Conservation (phyloP, 768 basidiomycete genomes). For the Pleurotus djamor region DNA sequence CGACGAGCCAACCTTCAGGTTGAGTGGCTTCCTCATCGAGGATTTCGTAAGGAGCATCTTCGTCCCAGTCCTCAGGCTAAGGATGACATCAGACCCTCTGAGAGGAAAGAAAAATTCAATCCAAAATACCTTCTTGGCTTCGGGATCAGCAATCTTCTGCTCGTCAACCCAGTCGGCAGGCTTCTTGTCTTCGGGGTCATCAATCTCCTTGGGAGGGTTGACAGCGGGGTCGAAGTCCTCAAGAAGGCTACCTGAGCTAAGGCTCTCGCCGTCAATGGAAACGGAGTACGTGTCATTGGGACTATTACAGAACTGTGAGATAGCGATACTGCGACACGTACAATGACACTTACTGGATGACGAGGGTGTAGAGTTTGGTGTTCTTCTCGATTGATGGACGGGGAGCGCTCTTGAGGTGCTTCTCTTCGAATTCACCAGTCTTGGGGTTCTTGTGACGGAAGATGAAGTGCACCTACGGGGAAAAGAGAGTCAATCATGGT, state of each 20-base stretch:
- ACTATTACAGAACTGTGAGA: conserved; percentile 32
- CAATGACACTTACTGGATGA: conserved; percentile 69
- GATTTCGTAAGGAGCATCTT: conserved; percentile 93
- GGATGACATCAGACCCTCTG: not conserved
- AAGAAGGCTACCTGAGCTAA: conserved; percentile 79
- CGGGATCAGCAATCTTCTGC: conserved; percentile 81
- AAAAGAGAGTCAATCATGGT: not conserved
- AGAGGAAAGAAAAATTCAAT: conserved; percentile 12
- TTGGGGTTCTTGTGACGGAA: conserved; percentile 97
- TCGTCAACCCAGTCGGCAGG: conserved; percentile 92
- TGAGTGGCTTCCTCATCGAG: conserved; percentile 82
- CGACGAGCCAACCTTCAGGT: conserved; percentile 95
- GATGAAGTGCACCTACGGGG: conserved; percentile 88
- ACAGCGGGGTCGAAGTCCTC: conserved; percentile 93
- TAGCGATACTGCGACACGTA: not conserved
- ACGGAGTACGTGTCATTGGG: conserved; percentile 96
- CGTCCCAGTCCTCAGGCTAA: conserved; percentile 96
- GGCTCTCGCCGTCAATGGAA: conserved; percentile 82
- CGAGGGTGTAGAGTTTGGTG: conserved; percentile 92
- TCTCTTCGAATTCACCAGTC: conserved; percentile 94
- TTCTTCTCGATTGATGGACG: conserved; percentile 85
- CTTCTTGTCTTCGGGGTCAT: conserved; percentile 90
- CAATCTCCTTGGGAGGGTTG: conserved; percentile 91
- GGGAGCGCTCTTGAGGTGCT: conserved; percentile 85
- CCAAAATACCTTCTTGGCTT: conserved; percentile 67